A percentile compares a stretch with the other conserved stretches of the same genome.
Conservation (phyloP, 2,329 filamentous ascomycete species). For the Fusarium setosum region DNA sequence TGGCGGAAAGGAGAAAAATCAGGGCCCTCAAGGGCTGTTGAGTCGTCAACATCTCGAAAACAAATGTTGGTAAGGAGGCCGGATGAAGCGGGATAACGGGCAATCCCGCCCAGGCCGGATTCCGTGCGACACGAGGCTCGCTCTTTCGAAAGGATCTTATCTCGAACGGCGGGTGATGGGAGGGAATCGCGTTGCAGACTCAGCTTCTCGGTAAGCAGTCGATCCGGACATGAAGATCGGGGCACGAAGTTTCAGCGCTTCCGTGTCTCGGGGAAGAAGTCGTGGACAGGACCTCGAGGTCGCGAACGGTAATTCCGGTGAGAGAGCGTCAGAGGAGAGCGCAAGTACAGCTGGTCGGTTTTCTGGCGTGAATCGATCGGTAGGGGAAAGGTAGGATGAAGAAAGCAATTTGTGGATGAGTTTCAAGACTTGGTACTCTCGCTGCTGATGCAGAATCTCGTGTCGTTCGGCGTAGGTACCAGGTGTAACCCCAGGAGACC, state of each 20-base stretch:
- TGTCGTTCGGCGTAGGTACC: constrained; percentile 36
- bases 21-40: constrained; percentile 11
- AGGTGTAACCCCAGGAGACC: constrained; percentile 31
- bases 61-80: constrained; percentile 19
- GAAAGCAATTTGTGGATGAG: constrained; percentile 11
- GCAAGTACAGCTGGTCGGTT: background rate
- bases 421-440: constrained; percentile 29
- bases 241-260: constrained; percentile 22
- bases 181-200: background rate
- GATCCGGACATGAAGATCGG: constrained; percentile 17
- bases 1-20: constrained; percentile 27
- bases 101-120: constrained; percentile 37
- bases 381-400: background rate
- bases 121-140: constrained; percentile 6
- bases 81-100: constrained; percentile 40
- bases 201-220: constrained; percentile 3
- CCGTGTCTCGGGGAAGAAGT: constrained; percentile 29
- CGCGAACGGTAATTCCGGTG: constrained; percentile 12
- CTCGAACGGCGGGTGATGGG: background rate
- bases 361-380: background rate
- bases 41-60: constrained; percentile 26
- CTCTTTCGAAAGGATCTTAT: constrained; percentile 15
- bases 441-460: constrained; percentile 38
- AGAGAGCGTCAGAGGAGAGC: constrained; percentile 9
- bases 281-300: constrained; percentile 12